Percentiles rank a stretch among this genome's conserved stretches.
These are phyloP conservation scores for Telopea speciosissima DNA, from an alignment of 177 flowering plant species.

Conservation along the genomic window DNA sequence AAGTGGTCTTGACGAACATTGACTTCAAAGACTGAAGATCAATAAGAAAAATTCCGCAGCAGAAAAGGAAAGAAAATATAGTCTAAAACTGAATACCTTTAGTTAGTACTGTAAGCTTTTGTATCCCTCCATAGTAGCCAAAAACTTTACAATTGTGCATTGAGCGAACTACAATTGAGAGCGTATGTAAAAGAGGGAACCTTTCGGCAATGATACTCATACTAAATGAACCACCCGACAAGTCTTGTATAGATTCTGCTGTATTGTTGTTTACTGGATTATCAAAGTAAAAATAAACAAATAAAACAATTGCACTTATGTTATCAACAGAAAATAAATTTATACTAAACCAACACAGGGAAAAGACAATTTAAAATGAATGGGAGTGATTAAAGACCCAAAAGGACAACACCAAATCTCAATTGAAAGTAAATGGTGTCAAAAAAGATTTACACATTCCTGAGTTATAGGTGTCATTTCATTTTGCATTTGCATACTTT, in stretches of 20 bases:
- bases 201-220: slow-evolving; percentile 46
- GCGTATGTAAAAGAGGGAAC: slow-evolving; percentile 58
- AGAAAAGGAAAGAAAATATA: neutral
- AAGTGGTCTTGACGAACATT: too few species aligned
- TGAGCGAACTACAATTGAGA: slow-evolving; percentile 65
- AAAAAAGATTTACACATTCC: too few species aligned
- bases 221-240: slow-evolving; percentile 30
- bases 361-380: neutral
- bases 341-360: neutral
- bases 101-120: slow-evolving; percentile 81
- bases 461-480: too few species aligned
- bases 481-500: too few species aligned
- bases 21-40: too few species aligned
- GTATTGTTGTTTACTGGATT: slow-evolving; percentile 32
- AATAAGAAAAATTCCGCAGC: too few species aligned
- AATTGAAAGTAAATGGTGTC: too few species aligned
- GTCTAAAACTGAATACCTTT: slow-evolving; percentile 48
- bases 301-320: neutral
- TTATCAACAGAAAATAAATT: neutral
- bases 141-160: slow-evolving; percentile 75
- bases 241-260: slow-evolving; percentile 34
- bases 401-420: too few species aligned
- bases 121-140: slow-evolving; percentile 80
- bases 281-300: neutral
- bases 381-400: too few species aligned